Base-by-base conservation (phyloP, 140 eudicot genomes). In the Flaveria floridana region DNA sequence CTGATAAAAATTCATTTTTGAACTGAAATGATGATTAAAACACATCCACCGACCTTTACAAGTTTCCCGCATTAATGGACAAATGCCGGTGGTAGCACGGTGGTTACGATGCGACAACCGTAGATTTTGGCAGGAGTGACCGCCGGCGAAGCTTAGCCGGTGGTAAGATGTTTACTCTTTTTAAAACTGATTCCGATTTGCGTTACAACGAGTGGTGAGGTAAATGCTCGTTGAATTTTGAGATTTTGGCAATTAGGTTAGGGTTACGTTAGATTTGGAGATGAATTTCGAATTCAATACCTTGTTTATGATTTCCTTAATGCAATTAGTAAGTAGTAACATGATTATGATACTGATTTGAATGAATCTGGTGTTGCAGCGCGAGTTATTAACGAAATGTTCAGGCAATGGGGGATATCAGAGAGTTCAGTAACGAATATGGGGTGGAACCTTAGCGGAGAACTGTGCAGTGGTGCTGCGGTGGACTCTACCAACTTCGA, bases 391-490 rank as follows among this genome's bases (percentile, higher is more conserved):
- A 83, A 87, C 53, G 47, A 84, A 8, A 81, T 89, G 39, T 89
- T 89, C 65, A 72, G 67, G 2, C 68, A 73, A 58, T 87, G 90
- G 92, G 50, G 87, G 46, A 84, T 83, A 20, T 21, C 78, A 0
- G 58, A 53, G 14, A 65, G 68, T 51, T 3, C 26, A 28, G 82
- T 13, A 52, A 77, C 85, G 13, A 1, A 68, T 0, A 70, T 59
- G 74, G 6, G 73, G 26, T 89, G 96, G 96, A 89, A 89, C 83
- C 76, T 87, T 18, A 87, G 91, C n/a, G 97, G 96, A n/a, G 96
- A 89, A 20, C 68, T 71, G 10, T 91, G 97, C 71, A 86, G 87
- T n/a, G 96, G 97, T 25, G 64, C 78, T 7, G 94, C 96, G 56
- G 53, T 76, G 1, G 87, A 81, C 71, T 20, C 80, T 8, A 81